Evolutionary conservation across 306 rosid species (phyloP).

Genomic region (Mucuna pruriens): DNA sequence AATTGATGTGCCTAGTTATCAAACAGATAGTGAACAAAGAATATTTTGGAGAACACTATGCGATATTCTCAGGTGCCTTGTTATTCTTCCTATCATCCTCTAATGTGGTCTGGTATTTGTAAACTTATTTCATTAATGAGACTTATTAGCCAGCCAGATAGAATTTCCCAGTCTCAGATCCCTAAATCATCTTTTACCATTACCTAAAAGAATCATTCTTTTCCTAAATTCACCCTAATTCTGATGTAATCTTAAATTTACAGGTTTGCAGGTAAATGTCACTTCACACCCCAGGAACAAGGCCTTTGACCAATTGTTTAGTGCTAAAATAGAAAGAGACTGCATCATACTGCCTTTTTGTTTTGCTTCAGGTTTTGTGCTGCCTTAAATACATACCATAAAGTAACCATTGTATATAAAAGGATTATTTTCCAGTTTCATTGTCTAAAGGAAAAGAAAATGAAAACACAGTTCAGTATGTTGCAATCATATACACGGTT

Average conservation of each 20-base stretch:
- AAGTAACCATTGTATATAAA: neutral
- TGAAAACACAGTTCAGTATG: neutral
- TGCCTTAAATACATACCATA: neutral
- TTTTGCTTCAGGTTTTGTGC: neutral
- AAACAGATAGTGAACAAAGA: too few species aligned
- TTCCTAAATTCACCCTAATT: neutral
- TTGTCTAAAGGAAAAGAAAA: conserved; percentile 6
- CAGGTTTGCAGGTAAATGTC: neutral
- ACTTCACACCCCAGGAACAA: neutral
- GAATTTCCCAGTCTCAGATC: neutral
- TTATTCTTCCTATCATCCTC: neutral
- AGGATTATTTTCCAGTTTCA: conserved; percentile 9
- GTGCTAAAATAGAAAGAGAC: neutral
- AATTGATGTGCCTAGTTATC: neutral
- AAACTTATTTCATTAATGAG: neutral
- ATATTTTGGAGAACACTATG: too few species aligned
- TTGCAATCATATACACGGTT: neutral
- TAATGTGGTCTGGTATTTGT: neutral
- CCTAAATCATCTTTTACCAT: neutral
- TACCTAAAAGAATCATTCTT: neutral
- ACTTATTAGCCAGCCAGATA: neutral
- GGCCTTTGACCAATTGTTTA: neutral
- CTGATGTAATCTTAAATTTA: neutral
- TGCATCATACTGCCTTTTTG: neutral
- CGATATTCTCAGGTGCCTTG: neutral